These are phyloP conservation scores for Brassica rapa DNA, from an alignment of 345 rosid species.

Conservation along the genomic window DNA sequence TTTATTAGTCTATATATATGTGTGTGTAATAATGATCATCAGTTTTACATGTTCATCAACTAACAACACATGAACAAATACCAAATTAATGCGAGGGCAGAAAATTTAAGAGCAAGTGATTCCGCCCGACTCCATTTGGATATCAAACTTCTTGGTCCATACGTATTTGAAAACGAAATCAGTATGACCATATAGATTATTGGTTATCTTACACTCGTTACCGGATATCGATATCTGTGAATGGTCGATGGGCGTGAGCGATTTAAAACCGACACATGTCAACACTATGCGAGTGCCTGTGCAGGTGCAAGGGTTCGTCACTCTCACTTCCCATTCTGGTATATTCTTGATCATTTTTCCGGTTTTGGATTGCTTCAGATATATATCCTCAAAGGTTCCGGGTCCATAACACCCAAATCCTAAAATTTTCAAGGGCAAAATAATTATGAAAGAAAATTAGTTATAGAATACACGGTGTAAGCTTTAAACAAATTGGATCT, in stretches of 20 bases:
- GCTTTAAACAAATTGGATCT: neutral
- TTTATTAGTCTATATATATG: no score
- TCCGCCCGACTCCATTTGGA: neutral
- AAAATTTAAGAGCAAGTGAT: neutral
- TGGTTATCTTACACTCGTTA: constrained; percentile 6
- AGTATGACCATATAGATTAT: neutral
- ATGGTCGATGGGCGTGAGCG: constrained; percentile 1
- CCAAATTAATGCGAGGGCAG: neutral
- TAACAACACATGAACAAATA: neutral
- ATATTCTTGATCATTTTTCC: constrained; percentile 8
- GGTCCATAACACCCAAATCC: constrained; percentile 5
- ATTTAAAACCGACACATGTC: constrained; percentile 20
- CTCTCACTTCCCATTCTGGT: constrained; percentile 23
- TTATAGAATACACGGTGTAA: neutral
- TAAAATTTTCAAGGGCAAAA: constrained; percentile 1
- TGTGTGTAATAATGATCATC: neutral
- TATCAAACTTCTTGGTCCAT: neutral
- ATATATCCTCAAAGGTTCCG: neutral
- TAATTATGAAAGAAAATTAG: neutral
- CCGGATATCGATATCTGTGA: neutral
- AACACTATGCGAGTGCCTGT: neutral
- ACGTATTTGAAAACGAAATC: neutral
- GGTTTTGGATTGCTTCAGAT: constrained; percentile 18
- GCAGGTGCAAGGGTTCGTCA: neutral
- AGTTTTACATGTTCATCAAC: neutral